phyloP scores from a whole-genome alignment of 176 grass and related monocot species.

The Eragrostis nindensis region DNA sequence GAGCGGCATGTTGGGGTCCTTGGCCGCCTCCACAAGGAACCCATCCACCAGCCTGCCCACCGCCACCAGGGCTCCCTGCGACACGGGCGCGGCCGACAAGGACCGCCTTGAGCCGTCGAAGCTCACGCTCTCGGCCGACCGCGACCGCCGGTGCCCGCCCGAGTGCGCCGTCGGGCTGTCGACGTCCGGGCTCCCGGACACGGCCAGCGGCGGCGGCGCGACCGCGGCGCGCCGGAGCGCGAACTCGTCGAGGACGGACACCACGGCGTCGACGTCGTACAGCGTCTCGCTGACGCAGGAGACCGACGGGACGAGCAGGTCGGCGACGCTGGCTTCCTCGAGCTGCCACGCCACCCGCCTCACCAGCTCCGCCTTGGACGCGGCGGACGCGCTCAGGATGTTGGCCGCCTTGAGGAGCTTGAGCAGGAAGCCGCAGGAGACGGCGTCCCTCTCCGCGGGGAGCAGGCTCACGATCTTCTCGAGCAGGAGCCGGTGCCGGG shows the following conservation, averaged over 20 bases:
- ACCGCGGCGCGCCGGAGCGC: slow-evolving; percentile 56
- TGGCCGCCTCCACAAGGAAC: slow-evolving; percentile 69
- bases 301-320: slow-evolving; percentile 74
- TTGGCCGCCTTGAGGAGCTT: slow-evolving; percentile 84
- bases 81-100: slow-evolving; percentile 67
- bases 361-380: slow-evolving; percentile 69
- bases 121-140: slow-evolving; percentile 79
- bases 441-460: slow-evolving; percentile 66
- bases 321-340: slow-evolving; percentile 67
- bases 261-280: slow-evolving; percentile 75
- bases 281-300: slow-evolving; percentile 52
- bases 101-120: slow-evolving; percentile 76
- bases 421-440: slow-evolving; percentile 79
- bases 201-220: background rate
- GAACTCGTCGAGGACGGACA: slow-evolving; percentile 78
- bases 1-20: slow-evolving; percentile 69
- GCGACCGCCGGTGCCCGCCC: slow-evolving; percentile 65
- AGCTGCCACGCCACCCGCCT: slow-evolving; percentile 69
- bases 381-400: slow-evolving; percentile 58
- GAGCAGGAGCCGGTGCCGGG: slow-evolving; percentile 64
- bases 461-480: slow-evolving; percentile 92
- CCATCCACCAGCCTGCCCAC: slow-evolving; percentile 79
- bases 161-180: slow-evolving; percentile 54
- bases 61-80: slow-evolving; percentile 59
- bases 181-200: slow-evolving; percentile 43